Conservation (phyloP, 257 asterid genomes). For the Solanum phureja region DNA sequence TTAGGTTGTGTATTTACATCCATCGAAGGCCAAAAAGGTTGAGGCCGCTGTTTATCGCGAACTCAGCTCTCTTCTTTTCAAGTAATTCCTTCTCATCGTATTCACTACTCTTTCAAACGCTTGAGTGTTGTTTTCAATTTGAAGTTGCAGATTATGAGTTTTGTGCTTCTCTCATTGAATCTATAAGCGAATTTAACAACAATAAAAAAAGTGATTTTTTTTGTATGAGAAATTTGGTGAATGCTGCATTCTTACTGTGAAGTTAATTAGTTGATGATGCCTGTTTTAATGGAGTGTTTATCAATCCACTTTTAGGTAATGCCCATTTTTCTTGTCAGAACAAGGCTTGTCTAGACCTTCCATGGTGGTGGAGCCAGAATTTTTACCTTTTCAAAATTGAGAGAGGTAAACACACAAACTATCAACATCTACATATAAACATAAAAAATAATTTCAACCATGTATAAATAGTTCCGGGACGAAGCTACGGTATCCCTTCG, state of each 20-base stretch:
- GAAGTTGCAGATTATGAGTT: neutral
- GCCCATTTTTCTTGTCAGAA: neutral
- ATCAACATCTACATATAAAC: too few relatives aligned
- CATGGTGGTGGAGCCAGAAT: neutral
- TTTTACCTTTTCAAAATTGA: too few relatives aligned
- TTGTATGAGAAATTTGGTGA: neutral
- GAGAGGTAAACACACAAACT: too few relatives aligned
- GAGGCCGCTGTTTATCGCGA: constrained; percentile 37
- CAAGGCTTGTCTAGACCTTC: too few relatives aligned
- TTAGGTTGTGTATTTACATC: constrained; percentile 45
- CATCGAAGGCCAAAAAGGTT: constrained; percentile 38
- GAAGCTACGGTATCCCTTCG: too few relatives aligned
- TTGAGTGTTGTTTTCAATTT: neutral
- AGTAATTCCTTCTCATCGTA: constrained; percentile 18
- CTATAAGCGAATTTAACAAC: neutral
- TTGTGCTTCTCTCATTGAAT: neutral
- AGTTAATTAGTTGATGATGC: neutral
- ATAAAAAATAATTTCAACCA: too few relatives aligned
- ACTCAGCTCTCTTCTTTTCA: constrained; percentile 60
- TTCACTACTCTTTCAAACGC: neutral
- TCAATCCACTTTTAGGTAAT: neutral
- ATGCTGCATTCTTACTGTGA: neutral
- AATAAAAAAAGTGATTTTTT: neutral
- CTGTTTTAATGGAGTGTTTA: neutral
- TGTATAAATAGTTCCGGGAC: too few relatives aligned